Evolutionary conservation across 2,329 filamentous ascomycete genomes (phyloP), one percentile per base, ranked within the genome.

Genomic region (Fusarium tupiense): DNA sequence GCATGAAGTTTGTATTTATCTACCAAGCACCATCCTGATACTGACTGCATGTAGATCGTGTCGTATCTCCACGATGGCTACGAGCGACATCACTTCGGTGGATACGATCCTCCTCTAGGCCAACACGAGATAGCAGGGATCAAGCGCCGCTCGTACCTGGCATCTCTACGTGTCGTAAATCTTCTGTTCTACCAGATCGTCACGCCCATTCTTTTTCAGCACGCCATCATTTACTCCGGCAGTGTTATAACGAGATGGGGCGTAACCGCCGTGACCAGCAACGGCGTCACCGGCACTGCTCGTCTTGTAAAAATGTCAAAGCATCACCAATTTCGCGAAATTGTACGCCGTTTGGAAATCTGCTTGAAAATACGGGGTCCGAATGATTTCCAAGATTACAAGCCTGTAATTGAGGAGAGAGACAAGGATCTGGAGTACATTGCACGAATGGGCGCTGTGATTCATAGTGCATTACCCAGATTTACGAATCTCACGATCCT

Each of bases 21-120:
- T 0, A 9, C 4, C 1, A 1, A 0, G 1, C 12, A 26, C 19
- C 2, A 2, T n/a, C 3, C 2, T 5, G 8, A n/a, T n/a, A 2
- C 57, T 64, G 24, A 61, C 44, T 0, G 10, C 1, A 3, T 4
- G 9, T 41, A 64, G 61, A 24, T 64, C 19, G 13, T 50, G 7
- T 41, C 19, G 29, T 46, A 62, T 3, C 16, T 41, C n/a, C 56
- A 62, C n/a, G 43, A 64, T 43, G 61, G 57, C 19, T 41, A 24
- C 19, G 22, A 40, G 5, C 52, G 20, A 0, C 37, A 33, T 20
- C 22, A 11, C 35, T 41, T 26, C 7, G 40, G 24, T 60, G 31
- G 40, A 44, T 63, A 46, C n/a, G 54, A 41, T 1, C 35, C 35
- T 9, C 43, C 57, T 5, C 2, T 62, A 40, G 57, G 61, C 5